A percentile compares a stretch with the other conserved stretches of the same genome.
These are phyloP conservation scores for Kluyveromyces lactis DNA, from an alignment of 805 yeast genomes.

Conservation along the genomic window DNA sequence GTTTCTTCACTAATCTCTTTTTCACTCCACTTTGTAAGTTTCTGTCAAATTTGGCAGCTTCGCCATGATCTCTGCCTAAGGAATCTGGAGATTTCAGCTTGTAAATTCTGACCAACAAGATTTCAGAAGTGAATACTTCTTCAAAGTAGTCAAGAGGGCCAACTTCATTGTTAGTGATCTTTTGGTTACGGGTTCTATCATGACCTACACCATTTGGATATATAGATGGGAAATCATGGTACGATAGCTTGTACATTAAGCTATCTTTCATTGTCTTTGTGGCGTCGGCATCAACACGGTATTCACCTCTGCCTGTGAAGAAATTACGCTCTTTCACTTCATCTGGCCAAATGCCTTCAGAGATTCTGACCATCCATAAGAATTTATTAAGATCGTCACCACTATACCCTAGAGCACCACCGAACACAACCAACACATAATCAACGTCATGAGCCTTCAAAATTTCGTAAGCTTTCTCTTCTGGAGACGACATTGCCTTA, in stretches of 20 bases:
- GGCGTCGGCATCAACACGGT: constrained; percentile 75
- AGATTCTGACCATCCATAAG: constrained; percentile 96
- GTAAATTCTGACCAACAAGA: constrained; percentile 94
- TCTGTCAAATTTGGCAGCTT: constrained; percentile 48
- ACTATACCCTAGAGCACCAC: constrained; percentile 86
- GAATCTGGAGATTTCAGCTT: constrained; percentile 83
- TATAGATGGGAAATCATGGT: constrained; percentile 73
- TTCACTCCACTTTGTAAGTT: constrained; percentile 24
- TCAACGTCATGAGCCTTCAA: constrained; percentile 90
- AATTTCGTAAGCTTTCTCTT: constrained; percentile 81
- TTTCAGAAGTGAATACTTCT: constrained; percentile 91
- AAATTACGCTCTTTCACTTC: constrained; percentile 79
- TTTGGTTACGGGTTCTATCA: constrained; percentile 88
- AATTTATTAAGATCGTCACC: constrained; percentile 97
- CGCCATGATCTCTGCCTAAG: constrained; percentile 68
- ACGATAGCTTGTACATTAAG: constrained; percentile 90
- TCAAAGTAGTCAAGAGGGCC: constrained; percentile 68
- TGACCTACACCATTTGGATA: constrained; percentile 48
- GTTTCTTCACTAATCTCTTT: constrained; percentile 42
- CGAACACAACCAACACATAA: constrained; percentile 86
- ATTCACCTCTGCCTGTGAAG: constrained; percentile 82
- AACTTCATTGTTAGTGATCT: constrained; percentile 43
- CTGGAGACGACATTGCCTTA: constrained; percentile 89
- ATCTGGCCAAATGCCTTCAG: constrained; percentile 99
- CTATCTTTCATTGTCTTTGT: constrained; percentile 81